phyloP scores from a whole-genome alignment of 2,329 filamentous ascomycete species.

The Diaporthe helianthi region DNA sequence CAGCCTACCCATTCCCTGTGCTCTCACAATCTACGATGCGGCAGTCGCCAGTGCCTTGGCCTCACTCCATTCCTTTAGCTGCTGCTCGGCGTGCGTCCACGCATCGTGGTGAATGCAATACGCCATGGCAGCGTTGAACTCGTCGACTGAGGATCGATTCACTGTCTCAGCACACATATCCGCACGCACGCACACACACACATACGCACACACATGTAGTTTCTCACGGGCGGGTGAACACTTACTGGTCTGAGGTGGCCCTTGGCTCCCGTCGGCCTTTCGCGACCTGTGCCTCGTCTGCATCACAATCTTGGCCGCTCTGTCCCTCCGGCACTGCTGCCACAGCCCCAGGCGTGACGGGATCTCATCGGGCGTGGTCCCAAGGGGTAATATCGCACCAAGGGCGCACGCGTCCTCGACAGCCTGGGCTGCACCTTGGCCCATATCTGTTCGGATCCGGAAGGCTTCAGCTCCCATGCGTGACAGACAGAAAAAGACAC shows the following conservation, averaged over 20 bases:
- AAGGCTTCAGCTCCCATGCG: not conserved
- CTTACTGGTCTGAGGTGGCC: conserved; percentile 26
- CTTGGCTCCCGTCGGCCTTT: not conserved
- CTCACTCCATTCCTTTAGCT: conserved; percentile 15
- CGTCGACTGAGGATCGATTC: not conserved
- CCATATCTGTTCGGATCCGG: conserved; percentile 12
- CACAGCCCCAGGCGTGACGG: conserved; percentile 25
- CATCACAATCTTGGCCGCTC: conserved; percentile 12
- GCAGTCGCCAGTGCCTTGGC: not conserved
- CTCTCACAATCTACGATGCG: not conserved
- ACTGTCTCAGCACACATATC: not conserved
- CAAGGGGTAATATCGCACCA: conserved; percentile 16
- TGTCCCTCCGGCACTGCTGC: conserved; percentile 27
- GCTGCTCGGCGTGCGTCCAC: conserved; percentile 28
- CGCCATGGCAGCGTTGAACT: conserved; percentile 14
- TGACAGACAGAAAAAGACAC: no score
- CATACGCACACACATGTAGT: not conserved
- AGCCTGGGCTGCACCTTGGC: conserved; percentile 34
- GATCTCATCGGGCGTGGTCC: conserved; percentile 16
- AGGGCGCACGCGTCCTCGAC: conserved; percentile 30
- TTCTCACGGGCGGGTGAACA: not conserved
- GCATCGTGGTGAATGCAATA: conserved; percentile 30
- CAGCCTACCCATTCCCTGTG: not conserved
- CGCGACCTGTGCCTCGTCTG: conserved; percentile 19
- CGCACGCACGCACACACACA: not conserved